Conservation (phyloP, 83 land plant species). For the Thuja plicata region DNA sequence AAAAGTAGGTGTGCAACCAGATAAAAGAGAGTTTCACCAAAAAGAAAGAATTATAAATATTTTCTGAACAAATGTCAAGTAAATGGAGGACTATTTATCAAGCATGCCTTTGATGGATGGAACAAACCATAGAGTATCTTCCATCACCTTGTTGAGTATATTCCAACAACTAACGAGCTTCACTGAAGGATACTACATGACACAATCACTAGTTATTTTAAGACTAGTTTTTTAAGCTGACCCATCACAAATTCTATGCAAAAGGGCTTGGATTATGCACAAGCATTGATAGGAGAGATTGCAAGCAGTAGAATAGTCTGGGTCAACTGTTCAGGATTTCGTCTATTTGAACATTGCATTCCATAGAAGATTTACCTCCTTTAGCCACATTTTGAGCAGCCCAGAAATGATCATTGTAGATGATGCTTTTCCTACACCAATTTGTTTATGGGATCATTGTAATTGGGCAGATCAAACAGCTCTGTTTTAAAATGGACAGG, state of each 20-base stretch:
- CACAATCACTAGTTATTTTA: not conserved
- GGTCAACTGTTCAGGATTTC: not conserved
- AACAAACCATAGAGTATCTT: not conserved
- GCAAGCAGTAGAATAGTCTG: not conserved
- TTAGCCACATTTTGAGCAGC: not conserved
- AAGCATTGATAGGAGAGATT: not conserved
- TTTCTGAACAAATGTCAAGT: not conserved
- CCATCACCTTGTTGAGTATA: not conserved
- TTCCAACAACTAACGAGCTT: not conserved
- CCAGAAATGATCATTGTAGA: not conserved
- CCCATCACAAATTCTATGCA: not conserved
- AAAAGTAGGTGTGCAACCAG: not conserved
- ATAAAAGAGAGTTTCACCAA: not conserved
- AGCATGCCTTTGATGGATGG: too few species aligned
- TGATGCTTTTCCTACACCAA: not conserved
- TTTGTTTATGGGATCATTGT: not conserved
- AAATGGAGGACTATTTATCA: too few species aligned
- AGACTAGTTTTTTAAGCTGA: not conserved
- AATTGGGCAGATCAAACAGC: not conserved
- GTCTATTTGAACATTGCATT: not conserved
- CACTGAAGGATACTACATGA: not conserved
- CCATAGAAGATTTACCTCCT: not conserved
- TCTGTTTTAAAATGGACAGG: not conserved
- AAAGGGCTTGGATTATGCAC: not conserved
- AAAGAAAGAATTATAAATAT: not conserved